Evolutionary conservation across 2,329 filamentous ascomycete species (phyloP).

Genomic region (Alternaria sp.): DNA sequence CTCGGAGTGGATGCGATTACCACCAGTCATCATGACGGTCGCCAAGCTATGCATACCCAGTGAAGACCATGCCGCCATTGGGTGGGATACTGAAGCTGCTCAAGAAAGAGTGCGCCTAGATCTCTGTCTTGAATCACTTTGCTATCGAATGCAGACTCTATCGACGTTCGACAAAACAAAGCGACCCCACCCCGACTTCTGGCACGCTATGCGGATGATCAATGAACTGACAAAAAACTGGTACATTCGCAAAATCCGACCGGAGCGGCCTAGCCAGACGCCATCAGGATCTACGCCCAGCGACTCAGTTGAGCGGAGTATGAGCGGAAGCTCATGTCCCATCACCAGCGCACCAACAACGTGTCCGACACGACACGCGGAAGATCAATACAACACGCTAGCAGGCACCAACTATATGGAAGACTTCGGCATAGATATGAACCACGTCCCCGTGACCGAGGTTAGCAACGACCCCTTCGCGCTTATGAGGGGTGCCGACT

Average conservation of each 20-base stretch:
- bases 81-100: slow-evolving; percentile 43
- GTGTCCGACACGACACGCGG: background rate
- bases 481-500: slow-evolving; percentile 32
- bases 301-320: slow-evolving; percentile 13
- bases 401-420: slow-evolving; percentile 3
- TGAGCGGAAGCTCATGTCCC: slow-evolving; percentile 12
- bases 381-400: background rate
- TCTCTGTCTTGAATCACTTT: slow-evolving; percentile 41
- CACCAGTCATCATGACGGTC: slow-evolving; percentile 37
- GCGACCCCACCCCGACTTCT: slow-evolving; percentile 39
- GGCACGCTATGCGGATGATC: slow-evolving; percentile 39
- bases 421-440: slow-evolving; percentile 3
- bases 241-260: slow-evolving; percentile 37
- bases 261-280: background rate
- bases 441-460: background rate
- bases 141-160: slow-evolving; percentile 41
- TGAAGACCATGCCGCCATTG: slow-evolving; percentile 25
- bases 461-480: slow-evolving; percentile 25
- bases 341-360: slow-evolving; percentile 6
- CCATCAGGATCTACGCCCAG: background rate
- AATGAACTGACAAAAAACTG: slow-evolving; percentile 38
- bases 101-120: slow-evolving; percentile 42
- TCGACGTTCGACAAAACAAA: slow-evolving; percentile 33
- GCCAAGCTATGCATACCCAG: slow-evolving; percentile 39
- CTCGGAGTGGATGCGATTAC: slow-evolving; percentile 43